Percentiles rank a stretch among this genome's conserved stretches.
These are phyloP conservation scores for Dacryopinax primogenitus DNA, from an alignment of 768 basidiomycete species.

Conservation along the genomic window DNA sequence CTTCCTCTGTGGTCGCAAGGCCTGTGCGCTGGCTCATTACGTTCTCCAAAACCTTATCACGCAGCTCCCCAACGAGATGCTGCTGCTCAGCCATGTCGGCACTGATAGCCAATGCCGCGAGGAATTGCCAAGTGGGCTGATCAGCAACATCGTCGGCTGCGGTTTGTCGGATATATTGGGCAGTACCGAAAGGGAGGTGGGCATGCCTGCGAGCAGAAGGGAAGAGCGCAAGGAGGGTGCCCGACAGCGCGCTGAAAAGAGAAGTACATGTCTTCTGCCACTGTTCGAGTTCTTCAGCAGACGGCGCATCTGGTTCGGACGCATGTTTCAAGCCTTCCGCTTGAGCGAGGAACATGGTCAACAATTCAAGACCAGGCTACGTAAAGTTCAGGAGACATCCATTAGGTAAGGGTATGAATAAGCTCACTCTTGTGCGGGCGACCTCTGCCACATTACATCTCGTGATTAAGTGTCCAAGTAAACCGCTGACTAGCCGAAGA, in stretches of 20 bases:
- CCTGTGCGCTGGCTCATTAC: slow-evolving; percentile 68
- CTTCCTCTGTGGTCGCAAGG: slow-evolving; percentile 58
- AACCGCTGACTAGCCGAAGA: slow-evolving; percentile 70
- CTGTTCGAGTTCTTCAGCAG: slow-evolving; percentile 64
- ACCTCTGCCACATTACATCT: slow-evolving; percentile 60
- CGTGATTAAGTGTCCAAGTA: slow-evolving; percentile 71
- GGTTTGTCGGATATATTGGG: slow-evolving; percentile 27
- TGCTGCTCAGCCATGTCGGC: slow-evolving; percentile 77
- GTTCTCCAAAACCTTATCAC: slow-evolving; percentile 89
- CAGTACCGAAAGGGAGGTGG: slow-evolving; percentile 30
- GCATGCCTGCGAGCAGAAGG: slow-evolving; percentile 63
- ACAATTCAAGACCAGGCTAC: slow-evolving; percentile 80
- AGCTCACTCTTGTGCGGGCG: slow-evolving; percentile 65
- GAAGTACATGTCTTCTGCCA: slow-evolving; percentile 39
- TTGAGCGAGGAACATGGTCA: slow-evolving; percentile 81
- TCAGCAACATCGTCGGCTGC: slow-evolving; percentile 43
- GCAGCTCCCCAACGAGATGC: slow-evolving; percentile 64
- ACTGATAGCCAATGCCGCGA: slow-evolving; percentile 73
- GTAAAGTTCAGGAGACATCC: slow-evolving; percentile 12
- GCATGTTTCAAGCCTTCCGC: slow-evolving; percentile 85
- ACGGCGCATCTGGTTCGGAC: slow-evolving; percentile 44
- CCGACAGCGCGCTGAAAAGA: slow-evolving; percentile 65
- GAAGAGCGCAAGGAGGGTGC: slow-evolving; percentile 69
- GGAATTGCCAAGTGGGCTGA: slow-evolving; percentile 89
- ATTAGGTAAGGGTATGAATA: not conserved